These are phyloP conservation scores for Westerdykella aurantiaca DNA, from an alignment of 2,329 filamentous ascomycete species.

Conservation along the genomic window DNA sequence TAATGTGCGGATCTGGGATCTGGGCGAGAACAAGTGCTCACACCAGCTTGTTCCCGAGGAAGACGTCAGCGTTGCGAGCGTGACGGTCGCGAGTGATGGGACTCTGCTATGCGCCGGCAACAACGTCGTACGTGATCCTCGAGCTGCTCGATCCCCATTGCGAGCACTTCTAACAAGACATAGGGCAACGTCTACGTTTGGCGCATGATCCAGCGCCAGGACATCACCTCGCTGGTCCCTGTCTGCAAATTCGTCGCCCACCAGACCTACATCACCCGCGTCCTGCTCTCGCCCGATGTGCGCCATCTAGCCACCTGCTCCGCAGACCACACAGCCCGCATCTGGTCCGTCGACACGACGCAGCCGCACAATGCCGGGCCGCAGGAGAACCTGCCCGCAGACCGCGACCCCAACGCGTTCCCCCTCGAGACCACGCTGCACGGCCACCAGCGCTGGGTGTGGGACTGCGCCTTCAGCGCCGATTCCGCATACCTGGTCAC, in stretches of 20 bases:
- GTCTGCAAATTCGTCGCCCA: slow-evolving; percentile 87
- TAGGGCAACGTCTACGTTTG: slow-evolving; percentile 97
- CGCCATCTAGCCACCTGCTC: slow-evolving; percentile 92
- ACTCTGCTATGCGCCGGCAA: slow-evolving; percentile 90
- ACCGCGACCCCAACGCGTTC: slow-evolving; percentile 53
- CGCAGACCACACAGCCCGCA: slow-evolving; percentile 89
- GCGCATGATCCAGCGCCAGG: slow-evolving; percentile 79
- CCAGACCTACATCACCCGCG: slow-evolving; percentile 85
- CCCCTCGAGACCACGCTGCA: slow-evolving; percentile 81
- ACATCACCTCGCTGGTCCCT: slow-evolving; percentile 77
- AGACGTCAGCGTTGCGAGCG: slow-evolving; percentile 86
- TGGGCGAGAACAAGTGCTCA: slow-evolving; percentile 94
- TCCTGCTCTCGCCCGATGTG: slow-evolving; percentile 86
- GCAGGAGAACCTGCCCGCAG: slow-evolving; percentile 28
- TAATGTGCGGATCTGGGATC: slow-evolving; percentile 91
- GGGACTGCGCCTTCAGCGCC: slow-evolving; percentile 93
- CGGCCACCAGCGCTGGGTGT: slow-evolving; percentile 92
- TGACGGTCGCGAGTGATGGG: slow-evolving; percentile 92
- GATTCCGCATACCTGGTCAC: slow-evolving; percentile 91
- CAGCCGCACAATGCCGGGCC: slow-evolving; percentile 32
- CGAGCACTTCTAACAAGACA: not conserved
- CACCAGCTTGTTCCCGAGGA: slow-evolving; percentile 96
- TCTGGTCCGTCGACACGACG: slow-evolving; percentile 76
- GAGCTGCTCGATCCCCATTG: not conserved
- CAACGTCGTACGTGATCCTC: slow-evolving; percentile 60